Conservation (phyloP, 2,329 filamentous ascomycete genomes). For the Capronia americana region DNA sequence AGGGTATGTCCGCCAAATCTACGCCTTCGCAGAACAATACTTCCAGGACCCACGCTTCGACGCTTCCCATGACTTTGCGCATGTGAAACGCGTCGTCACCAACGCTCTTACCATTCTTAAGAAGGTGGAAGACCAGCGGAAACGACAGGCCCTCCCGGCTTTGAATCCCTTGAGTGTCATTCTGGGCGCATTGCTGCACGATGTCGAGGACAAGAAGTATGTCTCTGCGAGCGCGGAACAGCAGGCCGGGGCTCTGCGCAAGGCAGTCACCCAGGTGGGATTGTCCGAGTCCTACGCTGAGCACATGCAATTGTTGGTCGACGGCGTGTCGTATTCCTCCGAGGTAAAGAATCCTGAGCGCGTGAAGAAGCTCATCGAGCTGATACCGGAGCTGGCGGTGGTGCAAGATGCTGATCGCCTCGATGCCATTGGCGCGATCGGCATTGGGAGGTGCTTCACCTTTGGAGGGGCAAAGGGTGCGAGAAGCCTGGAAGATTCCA, state of each 20-base stretch:
- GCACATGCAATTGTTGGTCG: slow-evolving; percentile 73
- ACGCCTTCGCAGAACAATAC: slow-evolving; percentile 37
- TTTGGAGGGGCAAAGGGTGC: slow-evolving; percentile 70
- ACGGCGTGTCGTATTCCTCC: slow-evolving; percentile 77
- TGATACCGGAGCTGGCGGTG: slow-evolving; percentile 76
- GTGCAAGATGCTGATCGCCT: slow-evolving; percentile 92
- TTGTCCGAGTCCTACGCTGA: slow-evolving; percentile 51
- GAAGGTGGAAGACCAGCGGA: slow-evolving; percentile 48
- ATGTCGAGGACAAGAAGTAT: slow-evolving; percentile 43
- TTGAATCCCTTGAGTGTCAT: slow-evolving; percentile 37
- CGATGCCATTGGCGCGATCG: slow-evolving; percentile 88
- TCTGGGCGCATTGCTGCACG: slow-evolving; percentile 42
- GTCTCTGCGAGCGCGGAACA: slow-evolving; percentile 18
- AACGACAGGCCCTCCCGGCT: slow-evolving; percentile 22
- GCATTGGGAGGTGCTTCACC: slow-evolving; percentile 78
- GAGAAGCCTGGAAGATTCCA: slow-evolving; percentile 63
- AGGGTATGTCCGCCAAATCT: slow-evolving; percentile 30
- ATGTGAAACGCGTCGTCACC: slow-evolving; percentile 80
- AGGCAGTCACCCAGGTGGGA: slow-evolving; percentile 32
- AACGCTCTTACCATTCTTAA: slow-evolving; percentile 71
- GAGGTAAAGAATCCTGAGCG: slow-evolving; percentile 70
- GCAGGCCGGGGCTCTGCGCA: slow-evolving; percentile 25
- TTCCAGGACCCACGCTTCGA: slow-evolving; percentile 56
- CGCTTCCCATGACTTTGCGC: slow-evolving; percentile 84
- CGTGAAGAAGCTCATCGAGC: slow-evolving; percentile 66